A percentile compares a stretch with the other conserved stretches of the same genome.
Conservation (phyloP, 2,329 filamentous ascomycete genomes). For the Tolypocladium ophioglossoides region DNA sequence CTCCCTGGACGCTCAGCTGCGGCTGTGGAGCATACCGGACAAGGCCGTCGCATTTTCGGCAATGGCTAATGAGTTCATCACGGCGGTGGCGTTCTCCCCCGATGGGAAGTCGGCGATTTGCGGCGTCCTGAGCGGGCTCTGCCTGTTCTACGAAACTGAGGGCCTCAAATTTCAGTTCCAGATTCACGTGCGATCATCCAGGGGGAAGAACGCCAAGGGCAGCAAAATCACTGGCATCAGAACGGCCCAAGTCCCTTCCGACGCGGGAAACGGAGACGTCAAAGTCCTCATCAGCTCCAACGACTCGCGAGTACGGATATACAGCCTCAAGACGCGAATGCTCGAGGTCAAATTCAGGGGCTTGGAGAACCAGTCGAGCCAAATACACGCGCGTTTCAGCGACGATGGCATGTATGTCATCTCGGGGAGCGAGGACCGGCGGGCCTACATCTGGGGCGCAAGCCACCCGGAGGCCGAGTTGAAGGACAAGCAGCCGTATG, state of each 20-base stretch:
- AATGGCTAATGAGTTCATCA: constrained; percentile 76
- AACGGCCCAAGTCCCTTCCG: constrained; percentile 48
- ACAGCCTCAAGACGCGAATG: constrained; percentile 75
- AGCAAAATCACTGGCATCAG: constrained; percentile 97
- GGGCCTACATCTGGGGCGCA: constrained; percentile 78
- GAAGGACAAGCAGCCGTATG: constrained; percentile 71
- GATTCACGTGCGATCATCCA: constrained; percentile 84
- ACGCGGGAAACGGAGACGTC: constrained; percentile 47
- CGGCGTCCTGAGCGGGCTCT: constrained; percentile 74
- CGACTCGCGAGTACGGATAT: constrained; percentile 83
- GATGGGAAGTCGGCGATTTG: constrained; percentile 86
- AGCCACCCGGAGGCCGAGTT: constrained; percentile 44
- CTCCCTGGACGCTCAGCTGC: constrained; percentile 76
- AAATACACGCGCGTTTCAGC: constrained; percentile 82
- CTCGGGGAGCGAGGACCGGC: constrained; percentile 85
- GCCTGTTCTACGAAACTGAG: constrained; percentile 87
- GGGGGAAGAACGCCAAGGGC: constrained; percentile 88
- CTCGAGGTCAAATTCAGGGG: constrained; percentile 86
- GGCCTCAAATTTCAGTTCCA: constrained; percentile 75
- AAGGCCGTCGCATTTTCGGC: constrained; percentile 80
- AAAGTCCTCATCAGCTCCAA: constrained; percentile 91
- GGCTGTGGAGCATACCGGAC: constrained; percentile 95
- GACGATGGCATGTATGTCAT: constrained; percentile 81
- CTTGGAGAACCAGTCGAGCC: constrained; percentile 79
- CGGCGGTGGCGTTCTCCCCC: constrained; percentile 85